A percentile compares a stretch with the other conserved stretches of the same genome.
phyloP scores from a whole-genome alignment of 768 basidiomycete genomes.

The Mycena rosella region DNA sequence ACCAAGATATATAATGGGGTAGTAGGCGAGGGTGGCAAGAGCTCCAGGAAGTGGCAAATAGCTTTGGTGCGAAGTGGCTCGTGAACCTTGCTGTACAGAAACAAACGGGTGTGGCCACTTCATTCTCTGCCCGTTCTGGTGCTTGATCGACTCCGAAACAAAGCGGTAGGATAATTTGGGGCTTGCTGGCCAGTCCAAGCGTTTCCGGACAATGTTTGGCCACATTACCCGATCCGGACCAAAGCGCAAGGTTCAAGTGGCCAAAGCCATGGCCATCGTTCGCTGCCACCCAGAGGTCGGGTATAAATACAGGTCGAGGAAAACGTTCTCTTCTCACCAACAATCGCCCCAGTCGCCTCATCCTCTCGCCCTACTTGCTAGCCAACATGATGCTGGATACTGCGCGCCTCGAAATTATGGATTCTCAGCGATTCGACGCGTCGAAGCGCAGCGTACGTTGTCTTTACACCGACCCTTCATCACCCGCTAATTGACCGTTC shows the following conservation, averaged over 20 bases:
- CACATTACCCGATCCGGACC: slow-evolving; percentile 23
- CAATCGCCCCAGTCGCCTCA: not conserved
- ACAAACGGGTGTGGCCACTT: slow-evolving; percentile 12
- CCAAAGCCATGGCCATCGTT: slow-evolving; percentile 15
- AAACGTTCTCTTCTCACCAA: not conserved
- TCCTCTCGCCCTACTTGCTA: not conserved
- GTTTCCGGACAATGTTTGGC: slow-evolving; percentile 21
- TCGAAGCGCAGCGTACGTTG: slow-evolving; percentile 19
- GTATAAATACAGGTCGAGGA: slow-evolving; percentile 25
- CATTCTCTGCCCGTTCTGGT: not conserved
- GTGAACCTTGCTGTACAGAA: no score
- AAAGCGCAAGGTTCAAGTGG: slow-evolving; percentile 6
- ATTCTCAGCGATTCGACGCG: slow-evolving; percentile 25
- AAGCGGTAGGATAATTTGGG: slow-evolving; percentile 11
- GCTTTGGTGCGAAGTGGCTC: no score
- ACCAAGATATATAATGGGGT: not conserved
- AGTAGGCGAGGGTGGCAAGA: no score
- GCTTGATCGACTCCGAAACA: slow-evolving; percentile 16
- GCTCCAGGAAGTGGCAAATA: slow-evolving; percentile 5
- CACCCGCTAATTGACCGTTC: not conserved
- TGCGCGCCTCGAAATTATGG: slow-evolving; percentile 28
- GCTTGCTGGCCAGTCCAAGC: slow-evolving; percentile 27
- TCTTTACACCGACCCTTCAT: not conserved
- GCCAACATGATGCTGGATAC: slow-evolving; percentile 19
- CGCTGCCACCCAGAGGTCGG: slow-evolving; percentile 14